Percentiles rank a stretch among this genome's conserved stretches.
Conservation (phyloP, 2,329 filamentous ascomycete species). For the Fusarium sp. region DNA sequence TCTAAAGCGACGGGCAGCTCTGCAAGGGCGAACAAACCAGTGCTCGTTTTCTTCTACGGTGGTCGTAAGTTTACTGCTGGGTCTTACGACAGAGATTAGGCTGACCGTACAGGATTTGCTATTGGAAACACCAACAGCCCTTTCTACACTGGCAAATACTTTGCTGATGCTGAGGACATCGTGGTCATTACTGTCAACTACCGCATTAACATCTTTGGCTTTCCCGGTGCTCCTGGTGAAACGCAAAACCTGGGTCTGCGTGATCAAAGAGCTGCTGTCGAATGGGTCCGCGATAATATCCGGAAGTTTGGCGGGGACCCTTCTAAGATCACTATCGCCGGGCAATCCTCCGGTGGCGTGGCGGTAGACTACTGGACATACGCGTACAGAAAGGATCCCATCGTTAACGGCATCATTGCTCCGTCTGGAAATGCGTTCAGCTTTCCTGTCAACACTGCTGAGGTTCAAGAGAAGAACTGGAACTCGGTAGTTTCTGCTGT, state of each 20-base stretch:
- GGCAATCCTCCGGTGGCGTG: slow-evolving; percentile 51
- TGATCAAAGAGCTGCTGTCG: slow-evolving; percentile 48
- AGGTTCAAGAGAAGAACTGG: slow-evolving; percentile 55
- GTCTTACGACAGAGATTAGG: not conserved
- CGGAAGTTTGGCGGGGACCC: slow-evolving; percentile 47
- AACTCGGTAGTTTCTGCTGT: slow-evolving; percentile 54
- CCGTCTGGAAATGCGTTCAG: slow-evolving; percentile 60
- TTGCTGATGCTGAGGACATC: slow-evolving; percentile 57
- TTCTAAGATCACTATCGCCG: slow-evolving; percentile 50
- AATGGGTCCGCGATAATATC: slow-evolving; percentile 51
- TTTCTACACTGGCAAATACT: slow-evolving; percentile 57
- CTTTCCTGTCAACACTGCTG: slow-evolving; percentile 55
- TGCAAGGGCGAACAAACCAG: slow-evolving; percentile 29
- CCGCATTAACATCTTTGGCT: slow-evolving; percentile 57
- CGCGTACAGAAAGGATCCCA: slow-evolving; percentile 61
- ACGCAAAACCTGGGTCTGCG: slow-evolving; percentile 46
- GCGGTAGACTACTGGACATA: slow-evolving; percentile 62
- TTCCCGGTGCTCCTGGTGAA: slow-evolving; percentile 49
- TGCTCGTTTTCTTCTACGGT: slow-evolving; percentile 41
- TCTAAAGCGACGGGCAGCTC: slow-evolving; percentile 36
- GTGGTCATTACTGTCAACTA: slow-evolving; percentile 62
- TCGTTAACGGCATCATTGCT: slow-evolving; percentile 59
- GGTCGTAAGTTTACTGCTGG: slow-evolving; percentile 28
- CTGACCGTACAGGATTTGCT: slow-evolving; percentile 47
- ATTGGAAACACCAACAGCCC: slow-evolving; percentile 54